phyloP scores from a whole-genome alignment of 768 basidiomycete species.

The Russula foetens region DNA sequence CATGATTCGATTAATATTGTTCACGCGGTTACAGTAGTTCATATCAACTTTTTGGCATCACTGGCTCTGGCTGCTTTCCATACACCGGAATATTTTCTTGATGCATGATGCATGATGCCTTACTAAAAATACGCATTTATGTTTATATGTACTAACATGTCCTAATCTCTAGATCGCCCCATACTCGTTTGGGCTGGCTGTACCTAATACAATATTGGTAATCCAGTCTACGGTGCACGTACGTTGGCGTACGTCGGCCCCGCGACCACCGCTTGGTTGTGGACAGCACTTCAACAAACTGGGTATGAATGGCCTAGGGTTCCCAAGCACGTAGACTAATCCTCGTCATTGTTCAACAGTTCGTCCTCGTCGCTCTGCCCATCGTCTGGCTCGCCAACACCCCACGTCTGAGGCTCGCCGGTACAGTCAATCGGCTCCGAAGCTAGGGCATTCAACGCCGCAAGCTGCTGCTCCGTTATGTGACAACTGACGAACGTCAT shows the following conservation, averaged over 20 bases:
- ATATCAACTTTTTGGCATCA: too few species aligned
- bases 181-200: neutral
- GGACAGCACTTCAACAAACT: neutral
- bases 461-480: slow-evolving; percentile 8
- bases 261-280: neutral
- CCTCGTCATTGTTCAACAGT: neutral
- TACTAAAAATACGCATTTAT: too few species aligned
- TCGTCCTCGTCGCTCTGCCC: neutral
- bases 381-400: slow-evolving; percentile 3
- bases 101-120: too few species aligned
- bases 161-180: too few species aligned
- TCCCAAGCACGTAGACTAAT: neutral
- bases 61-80: too few species aligned
- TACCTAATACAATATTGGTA: too few species aligned
- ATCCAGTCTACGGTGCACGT: too few species aligned
- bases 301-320: neutral
- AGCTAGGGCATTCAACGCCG: neutral
- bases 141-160: too few species aligned
- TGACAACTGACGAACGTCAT: slow-evolving; percentile 1
- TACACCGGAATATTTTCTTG: too few species aligned
- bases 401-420: slow-evolving; percentile 9
- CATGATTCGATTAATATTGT: too few species aligned
- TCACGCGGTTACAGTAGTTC: too few species aligned
- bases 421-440: neutral
- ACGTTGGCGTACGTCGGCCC: too few species aligned